Conservation (phyloP, 345 rosid species). For the Adansonia digitata region DNA sequence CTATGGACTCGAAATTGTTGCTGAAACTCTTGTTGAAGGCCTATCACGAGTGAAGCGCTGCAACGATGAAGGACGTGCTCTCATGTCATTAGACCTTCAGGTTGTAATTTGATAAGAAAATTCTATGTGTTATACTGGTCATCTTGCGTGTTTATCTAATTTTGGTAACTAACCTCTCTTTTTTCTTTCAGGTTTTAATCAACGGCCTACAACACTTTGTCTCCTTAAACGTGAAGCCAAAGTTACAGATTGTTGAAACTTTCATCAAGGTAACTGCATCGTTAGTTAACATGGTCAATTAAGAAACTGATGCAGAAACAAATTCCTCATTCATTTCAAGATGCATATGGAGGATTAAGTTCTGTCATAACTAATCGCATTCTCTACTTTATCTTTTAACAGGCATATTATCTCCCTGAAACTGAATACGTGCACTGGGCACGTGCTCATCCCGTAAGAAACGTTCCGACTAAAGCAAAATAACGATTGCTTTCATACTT, state of each 20-base stretch:
- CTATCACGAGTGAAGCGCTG: slow-evolving; percentile 90
- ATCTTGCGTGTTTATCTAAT: neutral
- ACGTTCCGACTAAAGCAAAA: neutral
- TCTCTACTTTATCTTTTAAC: slow-evolving; percentile 14
- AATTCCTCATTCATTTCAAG: neutral
- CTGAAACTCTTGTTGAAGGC: slow-evolving; percentile 89
- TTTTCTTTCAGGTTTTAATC: slow-evolving; percentile 63
- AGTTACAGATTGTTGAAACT: slow-evolving; percentile 71
- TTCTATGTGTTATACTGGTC: neutral
- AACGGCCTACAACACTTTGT: slow-evolving; percentile 85
- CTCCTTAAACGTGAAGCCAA: slow-evolving; percentile 64
- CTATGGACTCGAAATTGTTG: slow-evolving; percentile 82
- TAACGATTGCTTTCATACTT: neutral
- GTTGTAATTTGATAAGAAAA: slow-evolving; percentile 26
- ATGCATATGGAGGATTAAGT: neutral
- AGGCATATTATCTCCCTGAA: slow-evolving; percentile 96
- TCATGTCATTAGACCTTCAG: slow-evolving; percentile 96
- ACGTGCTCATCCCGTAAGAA: slow-evolving; percentile 82
- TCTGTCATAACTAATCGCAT: neutral
- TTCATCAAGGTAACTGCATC: slow-evolving; percentile 68
- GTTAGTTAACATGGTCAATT: neutral
- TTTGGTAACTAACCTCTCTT: neutral
- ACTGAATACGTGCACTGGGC: slow-evolving; percentile 97
- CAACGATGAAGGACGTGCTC: slow-evolving; percentile 91
- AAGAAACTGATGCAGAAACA: neutral